These are phyloP conservation scores for Neurospora sp. DNA, from an alignment of 495 filamentous ascomycete species.

Conservation along the genomic window DNA sequence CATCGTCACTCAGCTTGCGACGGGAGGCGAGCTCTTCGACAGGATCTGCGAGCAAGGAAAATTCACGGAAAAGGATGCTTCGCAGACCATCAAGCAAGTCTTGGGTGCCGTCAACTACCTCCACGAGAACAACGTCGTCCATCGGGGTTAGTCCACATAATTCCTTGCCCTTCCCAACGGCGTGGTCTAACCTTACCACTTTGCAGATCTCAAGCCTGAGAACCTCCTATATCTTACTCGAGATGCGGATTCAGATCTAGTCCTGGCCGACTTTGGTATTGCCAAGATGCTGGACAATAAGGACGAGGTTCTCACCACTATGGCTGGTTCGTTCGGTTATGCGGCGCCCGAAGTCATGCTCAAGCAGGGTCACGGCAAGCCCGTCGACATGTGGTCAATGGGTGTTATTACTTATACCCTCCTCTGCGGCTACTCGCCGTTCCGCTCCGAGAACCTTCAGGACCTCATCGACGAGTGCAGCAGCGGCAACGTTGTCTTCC, in stretches of 20 bases:
- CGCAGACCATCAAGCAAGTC: slow-evolving; percentile 91
- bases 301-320: slow-evolving; percentile 87
- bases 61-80: slow-evolving; percentile 98
- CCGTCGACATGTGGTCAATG: slow-evolving; percentile 99
- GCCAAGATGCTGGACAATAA: slow-evolving; percentile 94
- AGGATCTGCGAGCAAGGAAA: slow-evolving; percentile 96
- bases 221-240: slow-evolving; percentile 90
- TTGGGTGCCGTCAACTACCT: slow-evolving; percentile 92
- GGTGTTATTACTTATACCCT: slow-evolving; percentile 98
- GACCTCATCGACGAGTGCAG: slow-evolving; percentile 95
- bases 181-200: not conserved
- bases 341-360: slow-evolving; percentile 98
- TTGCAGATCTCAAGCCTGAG: slow-evolving; percentile 89
- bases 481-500: slow-evolving; percentile 83
- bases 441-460: slow-evolving; percentile 85
- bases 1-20: slow-evolving; percentile 95
- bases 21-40: slow-evolving; percentile 95
- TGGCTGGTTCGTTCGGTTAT: slow-evolving; percentile 98
- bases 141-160: slow-evolving; percentile 56
- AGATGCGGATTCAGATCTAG: slow-evolving; percentile 66
- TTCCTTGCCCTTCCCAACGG: not conserved
- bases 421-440: slow-evolving; percentile 98
- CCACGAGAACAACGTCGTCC: slow-evolving; percentile 90
- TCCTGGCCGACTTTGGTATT: slow-evolving; percentile 96
- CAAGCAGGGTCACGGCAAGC: slow-evolving; percentile 93